These are phyloP conservation scores for Neostapfia colusana DNA, from an alignment of 176 grass and related monocot genomes.

Conservation along the genomic window DNA sequence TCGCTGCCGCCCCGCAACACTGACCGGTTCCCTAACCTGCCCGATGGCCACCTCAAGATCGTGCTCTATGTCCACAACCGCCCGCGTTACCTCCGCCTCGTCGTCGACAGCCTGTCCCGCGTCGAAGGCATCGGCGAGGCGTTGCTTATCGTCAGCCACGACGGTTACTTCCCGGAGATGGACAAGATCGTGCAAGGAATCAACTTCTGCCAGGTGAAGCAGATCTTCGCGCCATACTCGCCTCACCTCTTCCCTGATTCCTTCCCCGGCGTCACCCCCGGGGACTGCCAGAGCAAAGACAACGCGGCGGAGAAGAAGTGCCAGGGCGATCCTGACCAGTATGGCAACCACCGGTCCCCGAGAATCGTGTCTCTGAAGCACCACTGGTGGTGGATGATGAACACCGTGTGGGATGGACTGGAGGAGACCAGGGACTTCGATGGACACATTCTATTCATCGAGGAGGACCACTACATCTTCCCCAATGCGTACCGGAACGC, in stretches of 20 bases:
- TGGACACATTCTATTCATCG: conserved; percentile 84
- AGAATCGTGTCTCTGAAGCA: conserved; percentile 91
- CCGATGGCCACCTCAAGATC: conserved; percentile 66
- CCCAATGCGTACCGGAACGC: conserved; percentile 83
- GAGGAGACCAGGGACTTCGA: conserved; percentile 67
- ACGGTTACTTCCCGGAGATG: conserved; percentile 89
- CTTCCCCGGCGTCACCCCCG: conserved; percentile 67
- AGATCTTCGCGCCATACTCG: conserved; percentile 87
- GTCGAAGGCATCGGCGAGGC: conserved; percentile 83
- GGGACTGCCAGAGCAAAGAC: conserved; percentile 78
- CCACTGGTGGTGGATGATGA: conserved; percentile 99
- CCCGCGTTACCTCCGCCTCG: conserved; percentile 73
- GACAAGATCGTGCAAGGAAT: conserved; percentile 75
- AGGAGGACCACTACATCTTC: conserved; percentile 93
- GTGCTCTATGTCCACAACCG: conserved; percentile 94
- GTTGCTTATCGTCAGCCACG: conserved; percentile 88
- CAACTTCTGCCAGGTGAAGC: conserved; percentile 92
- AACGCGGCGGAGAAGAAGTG: conserved; percentile 60
- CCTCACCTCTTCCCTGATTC: conserved; percentile 75
- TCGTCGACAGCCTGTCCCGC: conserved; percentile 69
- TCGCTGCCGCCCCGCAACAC: conserved; percentile 67
- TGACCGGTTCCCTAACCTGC: conserved; percentile 51
- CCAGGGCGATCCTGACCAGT: conserved; percentile 69
- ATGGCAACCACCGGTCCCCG: conserved; percentile 84
- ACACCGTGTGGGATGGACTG: conserved; percentile 94